A percentile compares a stretch with the other conserved stretches of the same genome.
Evolutionary conservation across 2,329 filamentous ascomycete genomes (phyloP).

Genomic region (Colletotrichum spaethianum): DNA sequence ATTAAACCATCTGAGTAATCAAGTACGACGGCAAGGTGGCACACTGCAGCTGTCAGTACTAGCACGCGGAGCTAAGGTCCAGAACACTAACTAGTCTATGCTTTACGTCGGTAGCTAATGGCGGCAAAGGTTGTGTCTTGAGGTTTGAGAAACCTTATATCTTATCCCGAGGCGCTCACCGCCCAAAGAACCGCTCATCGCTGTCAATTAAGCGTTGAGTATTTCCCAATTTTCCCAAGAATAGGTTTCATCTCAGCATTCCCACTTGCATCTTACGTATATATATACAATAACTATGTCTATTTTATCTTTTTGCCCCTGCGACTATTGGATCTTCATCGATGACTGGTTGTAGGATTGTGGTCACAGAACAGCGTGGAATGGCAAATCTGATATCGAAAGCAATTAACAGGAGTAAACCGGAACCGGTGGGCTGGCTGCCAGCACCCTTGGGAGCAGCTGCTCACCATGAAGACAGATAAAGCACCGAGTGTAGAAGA

Average conservation of each 20-base stretch:
- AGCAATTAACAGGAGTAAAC: neutral
- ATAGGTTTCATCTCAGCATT: neutral
- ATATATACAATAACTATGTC: no score
- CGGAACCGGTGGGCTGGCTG: no score
- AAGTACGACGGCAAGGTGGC: neutral
- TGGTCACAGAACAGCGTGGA: no score
- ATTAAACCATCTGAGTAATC: neutral
- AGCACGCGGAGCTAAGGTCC: neutral
- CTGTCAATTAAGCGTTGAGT: no score
- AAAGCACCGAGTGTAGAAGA: constrained; percentile 14
- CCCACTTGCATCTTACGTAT: no score
- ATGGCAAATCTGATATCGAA: neutral
- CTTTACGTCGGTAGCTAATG: neutral
- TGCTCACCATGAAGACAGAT: constrained; percentile 22
- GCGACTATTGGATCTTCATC: neutral
- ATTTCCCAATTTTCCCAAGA: neutral
- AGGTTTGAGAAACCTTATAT: no score
- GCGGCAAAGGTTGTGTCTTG: no score
- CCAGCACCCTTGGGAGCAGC: neutral
- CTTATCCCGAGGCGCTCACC: no score
- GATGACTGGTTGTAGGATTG: no score
- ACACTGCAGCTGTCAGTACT: neutral
- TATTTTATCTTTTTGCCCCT: neutral
- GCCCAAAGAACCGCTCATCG: no score
- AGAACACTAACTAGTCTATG: neutral